phyloP scores from a whole-genome alignment of 2,329 filamentous ascomycete genomes.

The Pseudopithomyces maydicus region DNA sequence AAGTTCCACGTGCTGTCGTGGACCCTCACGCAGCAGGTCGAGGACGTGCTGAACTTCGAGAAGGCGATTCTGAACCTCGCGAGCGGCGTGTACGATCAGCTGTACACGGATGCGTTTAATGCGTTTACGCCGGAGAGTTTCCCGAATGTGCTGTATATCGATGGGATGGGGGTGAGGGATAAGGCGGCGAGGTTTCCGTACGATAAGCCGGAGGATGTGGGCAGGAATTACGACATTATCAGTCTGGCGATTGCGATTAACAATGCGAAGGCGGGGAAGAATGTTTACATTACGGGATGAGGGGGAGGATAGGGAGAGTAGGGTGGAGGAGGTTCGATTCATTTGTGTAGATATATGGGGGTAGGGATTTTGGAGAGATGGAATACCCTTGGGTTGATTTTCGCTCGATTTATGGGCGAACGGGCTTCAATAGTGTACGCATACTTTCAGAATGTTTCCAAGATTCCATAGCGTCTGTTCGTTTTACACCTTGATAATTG shows the following conservation, averaged over 20 bases:
- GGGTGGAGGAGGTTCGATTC: background rate
- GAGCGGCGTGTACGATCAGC: conserved; percentile 31
- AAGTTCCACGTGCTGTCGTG: conserved; percentile 44
- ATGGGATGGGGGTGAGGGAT: conserved; percentile 39
- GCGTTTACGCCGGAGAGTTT: conserved; percentile 39
- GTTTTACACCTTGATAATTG: too few species aligned
- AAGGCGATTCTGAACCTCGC: conserved; percentile 43
- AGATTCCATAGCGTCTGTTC: too few species aligned
- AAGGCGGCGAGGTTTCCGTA: conserved; percentile 38
- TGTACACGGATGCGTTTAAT: conserved; percentile 40
- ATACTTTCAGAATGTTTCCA: too few species aligned
- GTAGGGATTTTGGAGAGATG: too few species aligned
- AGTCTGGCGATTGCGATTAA: conserved; percentile 45
- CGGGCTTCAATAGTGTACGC: too few species aligned
- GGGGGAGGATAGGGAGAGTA: conserved; percentile 5
- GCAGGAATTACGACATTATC: conserved; percentile 33
- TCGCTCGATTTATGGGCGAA: background rate
- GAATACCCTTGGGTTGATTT: too few species aligned
- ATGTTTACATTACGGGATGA: conserved; percentile 27
- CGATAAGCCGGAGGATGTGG: conserved; percentile 28
- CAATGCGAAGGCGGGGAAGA: conserved; percentile 38
- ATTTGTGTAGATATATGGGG: background rate
- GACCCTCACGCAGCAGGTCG: conserved; percentile 42
- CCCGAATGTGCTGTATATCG: conserved; percentile 44
- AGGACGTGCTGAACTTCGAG: conserved; percentile 40